Conservation (phyloP, 139 green algal species). For the Chlorella sp. region DNA sequence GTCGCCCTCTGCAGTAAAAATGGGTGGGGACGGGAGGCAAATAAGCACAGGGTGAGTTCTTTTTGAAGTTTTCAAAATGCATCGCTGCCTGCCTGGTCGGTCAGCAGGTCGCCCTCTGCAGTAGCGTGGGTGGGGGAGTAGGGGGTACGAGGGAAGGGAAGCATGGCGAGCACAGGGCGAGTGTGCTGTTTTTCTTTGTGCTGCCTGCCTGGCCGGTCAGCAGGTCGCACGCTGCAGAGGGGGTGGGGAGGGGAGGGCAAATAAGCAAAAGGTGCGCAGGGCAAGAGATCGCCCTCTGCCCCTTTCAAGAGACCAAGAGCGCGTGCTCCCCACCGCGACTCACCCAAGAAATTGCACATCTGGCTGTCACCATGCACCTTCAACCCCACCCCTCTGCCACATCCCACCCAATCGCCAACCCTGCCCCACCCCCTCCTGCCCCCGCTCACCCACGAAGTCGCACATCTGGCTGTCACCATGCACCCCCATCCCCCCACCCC, state of each 20-base stretch:
- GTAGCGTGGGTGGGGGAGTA: neutral
- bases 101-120: conserved; percentile 67
- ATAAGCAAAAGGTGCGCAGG: too few species aligned
- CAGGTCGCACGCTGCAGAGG: conserved; percentile 58
- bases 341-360: conserved; percentile 56
- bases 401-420: neutral
- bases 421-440: too few species aligned
- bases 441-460: conserved; percentile 57
- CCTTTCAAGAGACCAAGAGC: too few species aligned
- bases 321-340: too few species aligned
- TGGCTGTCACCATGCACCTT: neutral
- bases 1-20: conserved; percentile 58
- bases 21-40: neutral
- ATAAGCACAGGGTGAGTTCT: neutral
- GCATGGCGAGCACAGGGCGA: neutral
- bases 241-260: neutral
- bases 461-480: neutral
- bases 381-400: neutral
- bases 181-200: neutral
- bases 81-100: conserved; percentile 72
- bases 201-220: conserved; percentile 77
- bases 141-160: neutral
- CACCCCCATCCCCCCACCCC: neutral
- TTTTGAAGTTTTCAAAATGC: conserved; percentile 72
- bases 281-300: too few species aligned